Conservation (phyloP, 1,139 yeast species). For the Arxiozyma slooffiae region DNA sequence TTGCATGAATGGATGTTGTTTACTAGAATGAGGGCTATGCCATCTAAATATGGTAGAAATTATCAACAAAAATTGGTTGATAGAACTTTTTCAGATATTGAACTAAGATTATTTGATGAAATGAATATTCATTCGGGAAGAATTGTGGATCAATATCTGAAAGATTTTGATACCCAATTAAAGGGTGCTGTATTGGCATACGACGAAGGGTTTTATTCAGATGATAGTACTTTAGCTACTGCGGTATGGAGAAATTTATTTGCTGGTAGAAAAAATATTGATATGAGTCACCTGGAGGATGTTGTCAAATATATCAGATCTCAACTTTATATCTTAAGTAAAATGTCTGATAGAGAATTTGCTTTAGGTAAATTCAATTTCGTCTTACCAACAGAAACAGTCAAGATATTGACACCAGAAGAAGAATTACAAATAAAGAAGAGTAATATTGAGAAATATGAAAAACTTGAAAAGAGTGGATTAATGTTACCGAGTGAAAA, state of each 20-base stretch:
- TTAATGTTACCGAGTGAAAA: conserved; percentile 52
- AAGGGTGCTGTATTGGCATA: conserved; percentile 84
- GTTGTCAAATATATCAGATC: conserved; percentile 79
- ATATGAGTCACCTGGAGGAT: conserved; percentile 77
- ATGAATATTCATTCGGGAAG: conserved; percentile 77
- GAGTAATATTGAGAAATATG: conserved; percentile 38
- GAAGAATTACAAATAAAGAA: conserved; percentile 42
- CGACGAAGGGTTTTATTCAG: conserved; percentile 81
- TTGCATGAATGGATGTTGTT: conserved; percentile 89
- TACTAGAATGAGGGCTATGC: conserved; percentile 94
- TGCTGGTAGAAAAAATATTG: conserved; percentile 75
- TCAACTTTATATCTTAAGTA: conserved; percentile 76
- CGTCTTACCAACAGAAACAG: conserved; percentile 75
- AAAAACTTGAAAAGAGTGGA: conserved; percentile 32
- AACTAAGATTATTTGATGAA: conserved; percentile 72
- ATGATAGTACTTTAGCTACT: conserved; percentile 75
- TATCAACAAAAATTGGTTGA: conserved; percentile 91
- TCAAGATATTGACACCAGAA: conserved; percentile 55
- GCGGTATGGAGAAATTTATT: conserved; percentile 90
- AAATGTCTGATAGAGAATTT: conserved; percentile 82
- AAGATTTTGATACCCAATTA: conserved; percentile 82
- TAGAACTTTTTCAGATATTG: conserved; percentile 82
- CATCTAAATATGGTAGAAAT: conserved; percentile 75
- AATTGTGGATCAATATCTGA: conserved; percentile 74
- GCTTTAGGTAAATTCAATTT: conserved; percentile 82